Conservation (phyloP, 352 stramenopile species). For the Phytophthora sp. region DNA sequence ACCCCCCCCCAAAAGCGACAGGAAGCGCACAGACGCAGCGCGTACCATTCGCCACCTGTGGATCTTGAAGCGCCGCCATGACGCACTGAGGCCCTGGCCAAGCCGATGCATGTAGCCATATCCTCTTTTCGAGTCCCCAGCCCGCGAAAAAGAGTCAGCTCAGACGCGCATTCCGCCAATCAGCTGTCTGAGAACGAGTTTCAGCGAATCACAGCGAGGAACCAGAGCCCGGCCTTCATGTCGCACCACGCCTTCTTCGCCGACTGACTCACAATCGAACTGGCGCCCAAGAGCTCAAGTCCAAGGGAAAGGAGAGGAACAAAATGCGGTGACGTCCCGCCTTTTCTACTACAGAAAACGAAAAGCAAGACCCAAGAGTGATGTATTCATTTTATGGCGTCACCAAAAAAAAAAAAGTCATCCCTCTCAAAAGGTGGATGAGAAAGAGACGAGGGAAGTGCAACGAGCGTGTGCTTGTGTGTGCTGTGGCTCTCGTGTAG, state of each 20-base stretch:
- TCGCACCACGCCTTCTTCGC: not conserved
- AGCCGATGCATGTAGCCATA: conserved; percentile 5
- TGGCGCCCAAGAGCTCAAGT: conserved; percentile 8
- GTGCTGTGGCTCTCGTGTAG: too few relatives aligned
- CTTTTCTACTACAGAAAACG: too few relatives aligned
- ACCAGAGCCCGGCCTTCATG: conserved; percentile 2
- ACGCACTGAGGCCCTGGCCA: not conserved
- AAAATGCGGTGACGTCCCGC: too few relatives aligned
- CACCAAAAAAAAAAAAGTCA: too few relatives aligned
- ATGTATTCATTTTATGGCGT: too few relatives aligned
- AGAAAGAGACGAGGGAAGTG: too few relatives aligned
- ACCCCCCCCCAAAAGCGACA: not conserved
- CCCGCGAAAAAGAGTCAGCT: conserved; percentile 13
- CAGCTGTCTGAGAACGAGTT: not conserved
- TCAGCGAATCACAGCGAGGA: conserved; percentile 2
- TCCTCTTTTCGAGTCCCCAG: not conserved
- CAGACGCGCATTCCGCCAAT: conserved; percentile 9
- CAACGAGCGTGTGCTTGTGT: too few relatives aligned
- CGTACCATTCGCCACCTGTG: not conserved
- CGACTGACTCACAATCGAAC: conserved; percentile 16
- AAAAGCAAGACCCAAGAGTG: too few relatives aligned
- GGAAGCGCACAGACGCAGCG: not conserved
- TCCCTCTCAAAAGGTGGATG: too few relatives aligned
- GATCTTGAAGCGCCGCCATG: conserved; percentile 24
- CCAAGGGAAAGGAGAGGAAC: not conserved